phyloP scores from a whole-genome alignment of 176 grass and related monocot species.

The Avena eriantha region DNA sequence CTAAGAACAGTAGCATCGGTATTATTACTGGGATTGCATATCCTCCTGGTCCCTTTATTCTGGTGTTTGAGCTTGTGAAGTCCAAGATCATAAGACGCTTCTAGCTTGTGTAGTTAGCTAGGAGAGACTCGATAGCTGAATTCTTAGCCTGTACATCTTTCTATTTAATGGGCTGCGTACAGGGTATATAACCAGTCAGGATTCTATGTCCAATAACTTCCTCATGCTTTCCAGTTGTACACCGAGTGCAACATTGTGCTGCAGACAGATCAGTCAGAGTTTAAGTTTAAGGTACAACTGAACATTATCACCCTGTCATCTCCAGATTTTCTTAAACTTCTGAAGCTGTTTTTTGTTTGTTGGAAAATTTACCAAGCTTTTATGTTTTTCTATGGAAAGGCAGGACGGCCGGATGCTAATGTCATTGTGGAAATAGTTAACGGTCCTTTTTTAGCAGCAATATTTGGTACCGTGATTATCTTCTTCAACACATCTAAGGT shows the following conservation, averaged over 20 bases:
- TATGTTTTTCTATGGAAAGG: neutral
- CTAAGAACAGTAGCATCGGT: neutral
- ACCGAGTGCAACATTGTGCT: conserved; percentile 51
- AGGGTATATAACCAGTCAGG: conserved; percentile 71
- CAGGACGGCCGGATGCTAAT: neutral
- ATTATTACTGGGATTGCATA: neutral
- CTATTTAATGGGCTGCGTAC: conserved; percentile 44
- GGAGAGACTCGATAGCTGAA: conserved; percentile 40
- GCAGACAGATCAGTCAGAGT: neutral
- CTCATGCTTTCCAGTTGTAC: conserved; percentile 70
- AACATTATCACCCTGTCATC: neutral
- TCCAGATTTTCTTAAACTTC: neutral
- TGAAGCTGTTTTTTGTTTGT: neutral
- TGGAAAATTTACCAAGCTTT: neutral
- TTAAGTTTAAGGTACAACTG: conserved; percentile 1
- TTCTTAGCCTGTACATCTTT: conserved; percentile 46
- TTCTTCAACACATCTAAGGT: neutral
- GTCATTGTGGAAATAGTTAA: neutral
- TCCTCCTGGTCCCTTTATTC: conserved; percentile 10
- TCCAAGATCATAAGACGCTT: neutral
- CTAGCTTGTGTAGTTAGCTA: conserved; percentile 38
- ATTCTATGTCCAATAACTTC: conserved; percentile 64
- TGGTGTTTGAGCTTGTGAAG: neutral
- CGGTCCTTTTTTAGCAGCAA: neutral
- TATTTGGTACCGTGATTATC: neutral